A percentile compares a stretch with the other conserved stretches of the same genome.
Conservation (phyloP, 495 filamentous ascomycete genomes). For the Delitschia confertaspora region DNA sequence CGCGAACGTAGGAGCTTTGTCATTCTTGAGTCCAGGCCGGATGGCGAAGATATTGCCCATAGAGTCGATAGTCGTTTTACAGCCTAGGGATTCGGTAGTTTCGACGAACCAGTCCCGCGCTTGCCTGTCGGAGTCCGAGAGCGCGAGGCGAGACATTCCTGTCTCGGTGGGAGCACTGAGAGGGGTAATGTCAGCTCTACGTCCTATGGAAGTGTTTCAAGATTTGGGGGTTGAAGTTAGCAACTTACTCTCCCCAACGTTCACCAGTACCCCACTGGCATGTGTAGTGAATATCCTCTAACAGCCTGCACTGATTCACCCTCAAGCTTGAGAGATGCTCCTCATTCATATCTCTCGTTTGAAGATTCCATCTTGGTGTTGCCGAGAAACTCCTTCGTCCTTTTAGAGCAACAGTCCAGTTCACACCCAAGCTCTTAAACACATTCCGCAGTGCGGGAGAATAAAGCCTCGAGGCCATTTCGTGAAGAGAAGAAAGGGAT, state of each 20-base stretch:
- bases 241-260: slow-evolving; percentile 53
- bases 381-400: slow-evolving; percentile 21
- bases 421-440: too few relatives aligned
- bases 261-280: slow-evolving; percentile 60
- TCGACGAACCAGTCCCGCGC: slow-evolving; percentile 69
- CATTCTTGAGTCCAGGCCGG: slow-evolving; percentile 47
- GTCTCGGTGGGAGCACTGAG: slow-evolving; percentile 49
- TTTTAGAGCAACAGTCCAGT: too few relatives aligned
- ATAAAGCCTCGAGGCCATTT: too few relatives aligned
- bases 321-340: slow-evolving; percentile 38
- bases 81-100: slow-evolving; percentile 54
- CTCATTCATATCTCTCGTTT: slow-evolving; percentile 34
- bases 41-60: slow-evolving; percentile 72
- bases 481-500: too few relatives aligned
- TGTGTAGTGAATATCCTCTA: slow-evolving; percentile 54
- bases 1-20: slow-evolving; percentile 55
- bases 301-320: slow-evolving; percentile 51
- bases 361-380: slow-evolving; percentile 17
- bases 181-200: too few relatives aligned
- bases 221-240: slow-evolving; percentile 10
- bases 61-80: slow-evolving; percentile 50
- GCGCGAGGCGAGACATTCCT: slow-evolving; percentile 57
- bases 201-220: not conserved
- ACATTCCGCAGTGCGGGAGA: too few relatives aligned
- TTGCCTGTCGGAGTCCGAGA: slow-evolving; percentile 61